A percentile compares a stretch with the other conserved stretches of the same genome.
phyloP scores from a whole-genome alignment of 1,284 basidiomycete genomes.

The Pterulicium gracile region DNA sequence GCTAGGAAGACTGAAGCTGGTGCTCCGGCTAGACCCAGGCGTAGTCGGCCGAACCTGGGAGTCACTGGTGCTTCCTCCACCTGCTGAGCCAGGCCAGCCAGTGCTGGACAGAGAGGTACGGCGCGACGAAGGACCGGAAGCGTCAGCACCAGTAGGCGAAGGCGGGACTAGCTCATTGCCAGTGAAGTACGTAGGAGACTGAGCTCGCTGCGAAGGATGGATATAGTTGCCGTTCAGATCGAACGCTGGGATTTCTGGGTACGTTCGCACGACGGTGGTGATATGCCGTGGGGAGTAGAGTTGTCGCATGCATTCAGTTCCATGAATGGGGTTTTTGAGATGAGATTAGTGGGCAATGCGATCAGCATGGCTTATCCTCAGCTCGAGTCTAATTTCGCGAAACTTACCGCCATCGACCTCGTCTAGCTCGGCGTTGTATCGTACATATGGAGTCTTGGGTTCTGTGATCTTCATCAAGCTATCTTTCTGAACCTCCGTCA shows the following conservation, averaged over 20 bases:
- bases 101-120: conserved; percentile 69
- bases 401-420: conserved; percentile 66
- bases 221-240: conserved; percentile 35
- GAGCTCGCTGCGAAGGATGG: conserved; percentile 15
- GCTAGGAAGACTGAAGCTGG: conserved; percentile 70
- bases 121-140: conserved; percentile 63
- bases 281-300: neutral
- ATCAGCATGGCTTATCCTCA: neutral
- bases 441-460: conserved; percentile 92
- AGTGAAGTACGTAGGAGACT: too few relatives aligned
- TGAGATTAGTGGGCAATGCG: neutral
- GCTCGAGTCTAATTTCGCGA: too few relatives aligned
- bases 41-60: conserved; percentile 31
- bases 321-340: neutral
- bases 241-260: conserved; percentile 57
- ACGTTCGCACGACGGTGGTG: conserved; percentile 5
- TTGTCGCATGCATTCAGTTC: too few relatives aligned
- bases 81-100: too few relatives aligned
- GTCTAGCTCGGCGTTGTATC: conserved; percentile 82
- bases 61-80: too few relatives aligned
- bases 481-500: conserved; percentile 87
- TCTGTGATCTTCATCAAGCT: conserved; percentile 95
- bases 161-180: conserved; percentile 24
- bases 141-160: conserved; percentile 37
- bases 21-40: conserved; percentile 51